Evolutionary conservation across 352 stramenopile genomes (phyloP), one percentile per base, ranked within the genome.

Genomic region (Pythium biforme): DNA sequence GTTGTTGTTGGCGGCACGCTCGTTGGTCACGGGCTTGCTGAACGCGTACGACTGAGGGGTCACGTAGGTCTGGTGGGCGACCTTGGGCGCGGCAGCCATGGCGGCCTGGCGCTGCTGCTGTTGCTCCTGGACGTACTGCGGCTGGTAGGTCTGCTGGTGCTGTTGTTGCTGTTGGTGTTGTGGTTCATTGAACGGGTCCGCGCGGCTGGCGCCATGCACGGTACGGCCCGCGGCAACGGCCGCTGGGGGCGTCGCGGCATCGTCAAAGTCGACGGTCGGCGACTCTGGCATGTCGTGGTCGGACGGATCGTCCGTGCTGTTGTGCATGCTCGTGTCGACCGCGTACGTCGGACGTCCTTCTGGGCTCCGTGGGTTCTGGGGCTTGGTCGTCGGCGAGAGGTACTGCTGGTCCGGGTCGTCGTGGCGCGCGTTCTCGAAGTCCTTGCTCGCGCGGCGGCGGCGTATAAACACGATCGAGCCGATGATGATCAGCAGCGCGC

Each of bases 381-480:
- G 17, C 66, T 92, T 92, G 33, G 31, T 31, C 34, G 73, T 77
- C 6, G 83, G 80, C 8, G 79, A 88, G 27, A 89, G 55, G 57
- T 83, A 86, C 51, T 82, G 72, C 69, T 81, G 78, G 61, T 88
- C 83, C 9, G 74, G 53, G 27, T 90, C 70, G 54, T 72, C 29
- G 50, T 59, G 48, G 11, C 71, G 66, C 23, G 71, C 73, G n/a
- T 77, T 50, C 11, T 69, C 25, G 39, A 77, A 48, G 52, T 67
- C 47, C 31, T 55, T 73, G 63, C 14, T 59, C 48, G 58, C 57
- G 26, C 79, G 83, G 39, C 82, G 82, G 57, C 86, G 86, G 23
- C 79, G 76, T 15, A 92, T 55, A 7, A 88, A 72, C 39, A 94
- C 79, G 56, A 93, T 68, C 1, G 81, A 89, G 2, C 70, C 82